Evolutionary conservation across 306 rosid genomes (phyloP).

Genomic region (Glycine tomentella): DNA sequence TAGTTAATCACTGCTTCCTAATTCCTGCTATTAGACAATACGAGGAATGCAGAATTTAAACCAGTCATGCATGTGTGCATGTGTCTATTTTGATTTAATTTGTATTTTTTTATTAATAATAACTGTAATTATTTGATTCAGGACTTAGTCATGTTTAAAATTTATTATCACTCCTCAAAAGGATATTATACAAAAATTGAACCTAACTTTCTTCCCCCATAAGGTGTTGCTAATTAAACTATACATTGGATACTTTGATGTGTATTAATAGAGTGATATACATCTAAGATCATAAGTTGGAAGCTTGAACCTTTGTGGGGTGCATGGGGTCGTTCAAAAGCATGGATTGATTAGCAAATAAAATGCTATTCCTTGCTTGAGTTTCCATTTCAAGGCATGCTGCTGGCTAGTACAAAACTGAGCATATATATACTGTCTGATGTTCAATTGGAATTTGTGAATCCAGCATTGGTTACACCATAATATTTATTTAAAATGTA

Average conservation of each 20-base stretch:
- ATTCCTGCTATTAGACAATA: not conserved
- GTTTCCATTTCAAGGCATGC: not conserved
- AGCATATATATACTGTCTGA: conserved; percentile 10
- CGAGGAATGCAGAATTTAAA: not conserved
- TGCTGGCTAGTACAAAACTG: not conserved
- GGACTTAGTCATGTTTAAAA: too few relatives aligned
- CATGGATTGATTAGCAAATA: too few relatives aligned
- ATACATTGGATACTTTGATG: not conserved
- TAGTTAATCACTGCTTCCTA: not conserved
- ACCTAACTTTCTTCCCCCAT: too few relatives aligned
- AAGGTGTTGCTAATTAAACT: too few relatives aligned
- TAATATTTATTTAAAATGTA: too few relatives aligned
- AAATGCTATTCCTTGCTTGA: not conserved
- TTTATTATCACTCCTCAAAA: too few relatives aligned
- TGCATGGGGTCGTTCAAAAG: not conserved
- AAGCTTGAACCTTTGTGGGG: not conserved
- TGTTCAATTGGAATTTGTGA: conserved; percentile 23
- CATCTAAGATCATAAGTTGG: not conserved
- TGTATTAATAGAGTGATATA: not conserved
- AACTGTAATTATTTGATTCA: too few relatives aligned
- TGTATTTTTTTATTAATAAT: too few relatives aligned
- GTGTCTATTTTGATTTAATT: too few relatives aligned
- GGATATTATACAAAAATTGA: too few relatives aligned
- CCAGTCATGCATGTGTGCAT: not conserved
- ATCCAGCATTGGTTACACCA: not conserved